Evolutionary conservation across 2,329 filamentous ascomycete genomes (phyloP), one percentile per base, ranked within the genome.

Genomic region (Polychaeton citri): DNA sequence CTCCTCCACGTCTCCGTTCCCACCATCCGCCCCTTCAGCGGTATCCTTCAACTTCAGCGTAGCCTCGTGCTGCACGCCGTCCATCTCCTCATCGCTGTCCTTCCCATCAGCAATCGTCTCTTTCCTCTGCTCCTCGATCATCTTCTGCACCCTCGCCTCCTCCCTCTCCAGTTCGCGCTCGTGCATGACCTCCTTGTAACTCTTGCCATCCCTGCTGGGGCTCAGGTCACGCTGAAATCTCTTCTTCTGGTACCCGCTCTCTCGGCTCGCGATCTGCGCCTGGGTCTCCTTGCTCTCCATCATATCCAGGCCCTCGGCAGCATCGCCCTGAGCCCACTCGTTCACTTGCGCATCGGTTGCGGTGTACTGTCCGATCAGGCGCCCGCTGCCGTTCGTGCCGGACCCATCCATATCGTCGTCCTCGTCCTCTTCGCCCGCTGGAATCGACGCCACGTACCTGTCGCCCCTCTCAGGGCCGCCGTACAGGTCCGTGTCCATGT

Each of bases 201-300:
- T 88, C 42, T 81, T 70, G 13, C 83, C 85, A 47, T 86, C 79
- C 82, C 73, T 43, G 4, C 87, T 86, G 24, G 24, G 24, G 16
- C 85, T 90, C 43, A 96, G 69, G 35, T 75, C 78, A 42, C 90
- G 85, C 57, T 94, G 79, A 59, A 93, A 92, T 40, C 87, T 78
- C 46, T 87, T 83, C 64, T 93, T 94, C 63, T 98, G 92, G 58
- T 98, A 98, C 55, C 96, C 88, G 44, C 86, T 92, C 66, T 96
- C 88, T 52, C 90, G 81, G 55, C 92, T 88, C 42, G 79, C 71
- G 54, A 98, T 96, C 50, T 88, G 79, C 39, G 81, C 86, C 58
- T 85, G 83, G 63, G 88, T 83, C 66, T 96, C 90, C 48, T 79
- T 76, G 31, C 81, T 82, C 34, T 86, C 71, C 43, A 98, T 68